phyloP scores from a whole-genome alignment of 2,329 filamentous ascomycete species.

The Madurella fahalii region DNA sequence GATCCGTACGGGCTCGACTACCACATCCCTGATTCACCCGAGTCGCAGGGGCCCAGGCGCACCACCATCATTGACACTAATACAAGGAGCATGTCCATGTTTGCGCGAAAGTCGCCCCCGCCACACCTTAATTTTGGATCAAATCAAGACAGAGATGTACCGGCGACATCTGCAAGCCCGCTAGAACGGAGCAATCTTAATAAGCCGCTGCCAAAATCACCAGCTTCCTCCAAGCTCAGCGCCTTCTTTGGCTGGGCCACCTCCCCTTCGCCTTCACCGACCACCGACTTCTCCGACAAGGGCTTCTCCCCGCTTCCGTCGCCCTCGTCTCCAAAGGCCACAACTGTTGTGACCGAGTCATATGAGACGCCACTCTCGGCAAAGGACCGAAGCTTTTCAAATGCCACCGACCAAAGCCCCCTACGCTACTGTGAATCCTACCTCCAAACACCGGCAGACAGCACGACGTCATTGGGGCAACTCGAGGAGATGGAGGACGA shows the following conservation, averaged over 20 bases:
- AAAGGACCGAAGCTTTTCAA: conserved; percentile 38
- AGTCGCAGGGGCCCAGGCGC: conserved; percentile 20
- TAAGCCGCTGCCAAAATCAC: conserved; percentile 54
- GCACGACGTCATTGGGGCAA: conserved; percentile 43
- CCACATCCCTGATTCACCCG: conserved; percentile 16
- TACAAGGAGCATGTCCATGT: conserved; percentile 42
- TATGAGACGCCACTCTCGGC: conserved; percentile 41
- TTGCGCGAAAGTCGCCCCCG: conserved; percentile 47
- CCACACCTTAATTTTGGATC: conserved; percentile 49
- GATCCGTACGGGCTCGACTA: conserved; percentile 29
- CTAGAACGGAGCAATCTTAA: conserved; percentile 38
- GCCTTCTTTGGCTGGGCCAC: conserved; percentile 51
- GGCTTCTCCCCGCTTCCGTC: conserved; percentile 47
- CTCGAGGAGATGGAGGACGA: conserved; percentile 92
- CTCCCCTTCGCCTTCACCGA: conserved; percentile 42
- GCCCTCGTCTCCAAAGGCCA: conserved; percentile 43
- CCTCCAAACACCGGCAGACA: conserved; percentile 45
- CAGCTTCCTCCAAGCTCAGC: conserved; percentile 46
- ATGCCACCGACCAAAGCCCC: conserved; percentile 40
- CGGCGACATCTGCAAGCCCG: conserved; percentile 25
- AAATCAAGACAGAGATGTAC: conserved; percentile 30
- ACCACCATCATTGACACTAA: conserved; percentile 36
- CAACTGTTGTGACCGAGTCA: conserved; percentile 31
- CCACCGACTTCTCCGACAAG: conserved; percentile 49
- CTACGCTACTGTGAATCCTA: conserved; percentile 50